Conservation (phyloP, 163 green algal genomes). For the Trebouxiophyceae sp. region DNA sequence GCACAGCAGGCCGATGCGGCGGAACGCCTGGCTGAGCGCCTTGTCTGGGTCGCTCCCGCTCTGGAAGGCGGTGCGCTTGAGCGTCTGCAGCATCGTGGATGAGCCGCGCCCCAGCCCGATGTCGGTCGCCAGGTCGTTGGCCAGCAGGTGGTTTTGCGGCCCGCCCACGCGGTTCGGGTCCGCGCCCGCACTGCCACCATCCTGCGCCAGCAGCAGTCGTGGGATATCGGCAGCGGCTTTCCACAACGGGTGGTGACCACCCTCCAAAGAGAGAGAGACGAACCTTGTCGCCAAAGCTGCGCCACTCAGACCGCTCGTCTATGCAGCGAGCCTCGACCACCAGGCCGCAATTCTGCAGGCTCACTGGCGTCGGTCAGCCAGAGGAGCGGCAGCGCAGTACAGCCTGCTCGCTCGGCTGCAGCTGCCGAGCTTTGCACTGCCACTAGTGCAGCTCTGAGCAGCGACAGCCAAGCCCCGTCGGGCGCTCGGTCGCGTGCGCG, state of each 20-base stretch:
- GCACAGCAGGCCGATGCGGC: conserved; percentile 58
- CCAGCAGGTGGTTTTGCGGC: conserved; percentile 41
- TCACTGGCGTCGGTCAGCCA: no score
- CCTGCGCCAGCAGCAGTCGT: no score
- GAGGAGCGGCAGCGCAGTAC: no score
- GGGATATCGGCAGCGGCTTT: no score
- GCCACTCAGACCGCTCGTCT: conserved; percentile 93
- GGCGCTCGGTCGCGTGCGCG: no score
- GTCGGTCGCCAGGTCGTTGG: conserved; percentile 36
- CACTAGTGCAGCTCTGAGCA: no score
- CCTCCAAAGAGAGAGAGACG: no score
- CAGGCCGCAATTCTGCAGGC: conserved; percentile 71
- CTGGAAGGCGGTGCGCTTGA: conserved; percentile 24
- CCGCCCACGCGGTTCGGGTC: conserved; percentile 88
- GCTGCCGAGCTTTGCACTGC: no score
- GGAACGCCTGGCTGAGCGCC: conserved; percentile 64
- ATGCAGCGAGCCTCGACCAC: conserved; percentile 86
- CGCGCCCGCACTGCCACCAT: conserved; percentile 68
- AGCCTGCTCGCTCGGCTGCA: no score
- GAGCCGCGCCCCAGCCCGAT: conserved; percentile 20
- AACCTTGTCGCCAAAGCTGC: conserved; percentile 78
- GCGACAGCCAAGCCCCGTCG: not conserved
- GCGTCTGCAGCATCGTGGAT: conserved; percentile 15
- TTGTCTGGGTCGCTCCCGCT: conserved; percentile 43
- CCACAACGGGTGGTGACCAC: no score